These are phyloP conservation scores for Sporothrix schenckii DNA, from an alignment of 2,329 filamentous ascomycete genomes.

Conservation along the genomic window DNA sequence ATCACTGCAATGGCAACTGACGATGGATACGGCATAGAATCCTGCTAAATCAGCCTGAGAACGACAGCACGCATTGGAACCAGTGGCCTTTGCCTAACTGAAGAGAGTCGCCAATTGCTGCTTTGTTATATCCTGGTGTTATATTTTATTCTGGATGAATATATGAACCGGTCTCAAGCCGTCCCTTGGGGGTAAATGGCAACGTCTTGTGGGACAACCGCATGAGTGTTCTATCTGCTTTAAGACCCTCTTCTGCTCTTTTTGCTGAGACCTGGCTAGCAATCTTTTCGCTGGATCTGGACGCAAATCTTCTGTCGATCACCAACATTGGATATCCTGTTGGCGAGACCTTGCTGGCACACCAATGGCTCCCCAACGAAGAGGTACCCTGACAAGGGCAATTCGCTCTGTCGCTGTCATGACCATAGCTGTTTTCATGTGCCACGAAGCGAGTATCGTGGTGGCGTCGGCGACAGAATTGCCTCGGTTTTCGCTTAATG, in stretches of 20 bases:
- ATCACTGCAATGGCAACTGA: neutral
- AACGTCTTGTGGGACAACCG: neutral
- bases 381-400: neutral
- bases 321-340: neutral
- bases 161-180: neutral
- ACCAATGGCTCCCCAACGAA: neutral
- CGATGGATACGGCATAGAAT: neutral
- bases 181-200: slow-evolving; percentile 11
- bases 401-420: neutral
- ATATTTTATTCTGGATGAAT: slow-evolving; percentile 1
- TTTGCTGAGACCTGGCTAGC: neutral
- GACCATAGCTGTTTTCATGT: neutral
- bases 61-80: neutral
- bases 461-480: neutral
- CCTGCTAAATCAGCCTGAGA: neutral
- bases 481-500: neutral
- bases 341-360: neutral
- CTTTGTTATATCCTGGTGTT: neutral
- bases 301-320: neutral
- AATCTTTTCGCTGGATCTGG: too few relatives aligned
- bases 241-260: neutral
- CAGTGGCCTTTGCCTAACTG: neutral
- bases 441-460: neutral
- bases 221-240: neutral
- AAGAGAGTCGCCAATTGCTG: too few relatives aligned